phyloP scores from a whole-genome alignment of 768 basidiomycete species.

The Phlebiopsis flavidoalba region DNA sequence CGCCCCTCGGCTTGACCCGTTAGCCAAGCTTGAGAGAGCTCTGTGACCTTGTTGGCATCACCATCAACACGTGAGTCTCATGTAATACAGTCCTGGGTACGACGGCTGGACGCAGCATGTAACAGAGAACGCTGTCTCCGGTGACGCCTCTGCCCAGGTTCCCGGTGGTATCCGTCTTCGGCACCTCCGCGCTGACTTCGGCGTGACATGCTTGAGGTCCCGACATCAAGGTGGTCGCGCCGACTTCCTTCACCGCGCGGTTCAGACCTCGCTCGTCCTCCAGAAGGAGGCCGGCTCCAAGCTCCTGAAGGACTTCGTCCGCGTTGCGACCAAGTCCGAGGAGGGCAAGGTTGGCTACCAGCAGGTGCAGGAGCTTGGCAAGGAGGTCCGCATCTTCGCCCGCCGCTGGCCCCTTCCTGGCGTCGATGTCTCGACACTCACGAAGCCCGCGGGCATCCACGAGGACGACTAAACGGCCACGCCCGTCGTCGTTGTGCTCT shows the following conservation, averaged over 20 bases:
- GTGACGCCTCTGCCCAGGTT: conserved; percentile 91
- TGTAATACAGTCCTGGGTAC: neutral
- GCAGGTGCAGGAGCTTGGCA: conserved; percentile 66
- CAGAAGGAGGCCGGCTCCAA: conserved; percentile 96
- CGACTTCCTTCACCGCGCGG: conserved; percentile 87
- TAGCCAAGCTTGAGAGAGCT: conserved; percentile 97
- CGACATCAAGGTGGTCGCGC: conserved; percentile 44
- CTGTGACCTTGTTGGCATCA: conserved; percentile 94
- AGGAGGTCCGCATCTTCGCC: conserved; percentile 82
- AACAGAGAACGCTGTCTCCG: conserved; percentile 92
- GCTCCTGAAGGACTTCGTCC: conserved; percentile 93
- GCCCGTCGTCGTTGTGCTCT: neutral
- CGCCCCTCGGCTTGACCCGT: conserved; percentile 94
- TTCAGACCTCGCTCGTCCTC: conserved; percentile 82
- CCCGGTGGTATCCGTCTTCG: conserved; percentile 98
- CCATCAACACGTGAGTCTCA: conserved; percentile 79
- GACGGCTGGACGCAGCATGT: neutral
- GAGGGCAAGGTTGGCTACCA: conserved; percentile 69
- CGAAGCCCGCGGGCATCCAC: conserved; percentile 57
- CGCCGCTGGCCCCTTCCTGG: conserved; percentile 91
- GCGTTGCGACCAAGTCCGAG: conserved; percentile 62
- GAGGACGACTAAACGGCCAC: conserved; percentile 38
- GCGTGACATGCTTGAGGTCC: conserved; percentile 28
- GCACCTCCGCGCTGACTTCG: conserved; percentile 79
- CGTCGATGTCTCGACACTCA: conserved; percentile 45